These are phyloP conservation scores for Myxozyma neotropica DNA, from an alignment of 805 yeast species.

Conservation along the genomic window DNA sequence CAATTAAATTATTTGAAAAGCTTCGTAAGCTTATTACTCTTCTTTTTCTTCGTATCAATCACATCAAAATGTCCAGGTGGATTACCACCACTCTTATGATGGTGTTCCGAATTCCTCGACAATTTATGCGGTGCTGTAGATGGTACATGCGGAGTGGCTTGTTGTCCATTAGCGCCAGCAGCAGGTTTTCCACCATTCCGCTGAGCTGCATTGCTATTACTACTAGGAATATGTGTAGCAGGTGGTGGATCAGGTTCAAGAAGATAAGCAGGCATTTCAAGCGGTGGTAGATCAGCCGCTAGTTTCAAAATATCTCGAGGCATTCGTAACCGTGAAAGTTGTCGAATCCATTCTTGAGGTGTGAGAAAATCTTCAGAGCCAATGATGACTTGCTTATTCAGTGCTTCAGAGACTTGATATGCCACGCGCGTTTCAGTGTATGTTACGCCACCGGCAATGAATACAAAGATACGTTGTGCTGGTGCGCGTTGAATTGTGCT, in stretches of 20 bases:
- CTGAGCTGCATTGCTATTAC: no score
- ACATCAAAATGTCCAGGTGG: slow-evolving; percentile 33
- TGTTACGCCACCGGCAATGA: slow-evolving; percentile 87
- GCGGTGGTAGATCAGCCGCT: slow-evolving; percentile 39
- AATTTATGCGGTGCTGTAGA: slow-evolving; percentile 27
- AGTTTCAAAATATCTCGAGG: slow-evolving; percentile 41
- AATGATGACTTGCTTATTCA: slow-evolving; percentile 72
- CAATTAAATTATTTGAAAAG: slow-evolving; percentile 11
- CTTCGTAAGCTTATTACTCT: slow-evolving; percentile 4
- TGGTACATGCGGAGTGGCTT: slow-evolving; percentile 15
- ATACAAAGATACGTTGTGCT: slow-evolving; percentile 73
- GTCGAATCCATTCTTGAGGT: slow-evolving; percentile 42
- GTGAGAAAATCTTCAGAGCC: slow-evolving; percentile 77
- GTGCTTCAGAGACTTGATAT: slow-evolving; percentile 63
- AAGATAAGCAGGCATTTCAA: slow-evolving; percentile 41
- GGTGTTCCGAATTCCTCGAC: slow-evolving; percentile 26
- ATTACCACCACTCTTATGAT: slow-evolving; percentile 23
- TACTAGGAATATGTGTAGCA: slow-evolving; percentile 3
- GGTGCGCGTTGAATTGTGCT: slow-evolving; percentile 30
- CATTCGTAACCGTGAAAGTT: slow-evolving; percentile 38
- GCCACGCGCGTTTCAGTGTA: slow-evolving; percentile 76
- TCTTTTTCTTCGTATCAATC: slow-evolving; percentile 23
- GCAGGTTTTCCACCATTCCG: not conserved
- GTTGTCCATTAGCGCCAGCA: not conserved
- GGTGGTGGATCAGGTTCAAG: slow-evolving; percentile 38